Conservation (phyloP, 2,329 filamentous ascomycete species). For the Tolypocladium endophyticum region DNA sequence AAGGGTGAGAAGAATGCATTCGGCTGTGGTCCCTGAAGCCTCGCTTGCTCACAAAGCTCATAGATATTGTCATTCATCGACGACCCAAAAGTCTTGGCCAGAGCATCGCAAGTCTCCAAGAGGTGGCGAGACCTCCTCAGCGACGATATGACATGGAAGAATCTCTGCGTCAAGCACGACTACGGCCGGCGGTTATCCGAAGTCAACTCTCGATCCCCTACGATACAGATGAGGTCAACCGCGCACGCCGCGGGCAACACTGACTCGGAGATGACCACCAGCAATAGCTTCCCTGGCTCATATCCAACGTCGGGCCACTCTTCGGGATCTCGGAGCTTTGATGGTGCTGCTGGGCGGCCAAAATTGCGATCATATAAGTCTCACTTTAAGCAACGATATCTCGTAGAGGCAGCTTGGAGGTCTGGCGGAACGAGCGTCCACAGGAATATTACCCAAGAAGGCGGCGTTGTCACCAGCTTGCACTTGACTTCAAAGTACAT, state of each 20-base stretch:
- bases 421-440: constrained; percentile 77
- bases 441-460: constrained; percentile 88
- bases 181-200: constrained; percentile 56
- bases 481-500: constrained; percentile 95
- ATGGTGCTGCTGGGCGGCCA: constrained; percentile 39
- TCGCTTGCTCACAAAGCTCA: not conserved
- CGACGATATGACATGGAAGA: constrained; percentile 98
- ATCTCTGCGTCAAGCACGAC: constrained; percentile 90
- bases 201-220: constrained; percentile 25
- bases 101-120: constrained; percentile 91
- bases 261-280: constrained; percentile 24
- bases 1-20: constrained; percentile 45
- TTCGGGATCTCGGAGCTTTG: constrained; percentile 41
- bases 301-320: constrained; percentile 24
- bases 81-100: constrained; percentile 84
- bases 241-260: constrained; percentile 18
- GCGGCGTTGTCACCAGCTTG: constrained; percentile 90
- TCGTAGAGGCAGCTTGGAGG: constrained; percentile 95
- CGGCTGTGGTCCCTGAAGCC: not conserved
- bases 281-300: constrained; percentile 35
- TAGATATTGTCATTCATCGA: constrained; percentile 95
- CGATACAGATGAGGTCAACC: constrained; percentile 17
- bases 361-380: constrained; percentile 81
- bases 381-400: constrained; percentile 94
- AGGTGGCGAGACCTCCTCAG: constrained; percentile 88